A percentile compares a stretch with the other conserved stretches of the same genome.
Conservation (phyloP, 1,284 basidiomycete genomes). For the Leucoagaricus sp. region DNA sequence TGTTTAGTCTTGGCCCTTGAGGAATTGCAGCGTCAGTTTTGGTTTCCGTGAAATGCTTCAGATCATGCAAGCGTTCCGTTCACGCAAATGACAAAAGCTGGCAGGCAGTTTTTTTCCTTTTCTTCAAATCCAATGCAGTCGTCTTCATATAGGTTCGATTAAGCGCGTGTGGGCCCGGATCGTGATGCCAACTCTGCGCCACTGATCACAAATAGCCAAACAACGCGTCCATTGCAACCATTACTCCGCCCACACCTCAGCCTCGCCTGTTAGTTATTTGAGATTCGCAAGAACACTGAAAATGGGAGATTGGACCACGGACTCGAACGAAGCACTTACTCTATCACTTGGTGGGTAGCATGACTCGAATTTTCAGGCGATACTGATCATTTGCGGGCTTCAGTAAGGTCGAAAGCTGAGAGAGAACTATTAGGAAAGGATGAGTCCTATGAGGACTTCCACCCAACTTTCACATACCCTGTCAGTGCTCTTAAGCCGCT, state of each 20-base stretch:
- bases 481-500: slow-evolving; percentile 41
- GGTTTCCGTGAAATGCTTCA: too few relatives aligned
- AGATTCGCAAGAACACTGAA: too few relatives aligned
- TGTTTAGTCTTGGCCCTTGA: too few relatives aligned
- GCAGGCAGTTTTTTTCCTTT: too few relatives aligned
- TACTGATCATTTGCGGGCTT: background rate
- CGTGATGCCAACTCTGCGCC: too few relatives aligned
- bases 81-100: too few relatives aligned
- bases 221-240: slow-evolving; percentile 29
- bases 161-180: too few relatives aligned
- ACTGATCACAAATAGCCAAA: slow-evolving; percentile 25
- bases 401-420: slow-evolving; percentile 57
- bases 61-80: too few relatives aligned
- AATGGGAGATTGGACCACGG: slow-evolving; percentile 66
- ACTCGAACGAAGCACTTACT: slow-evolving; percentile 78
- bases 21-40: too few relatives aligned
- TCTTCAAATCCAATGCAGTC: too few relatives aligned
- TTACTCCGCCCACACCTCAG: background rate
- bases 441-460: slow-evolving; percentile 66
- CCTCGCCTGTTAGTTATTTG: too few relatives aligned
- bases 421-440: slow-evolving; percentile 59
- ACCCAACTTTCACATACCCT: slow-evolving; percentile 88
- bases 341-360: slow-evolving; percentile 66
- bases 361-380: background rate
- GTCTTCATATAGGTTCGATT: too few relatives aligned